Base-by-base conservation (phyloP, 495 filamentous ascomycete genomes). In the Astrocystis sublimbata region DNA sequence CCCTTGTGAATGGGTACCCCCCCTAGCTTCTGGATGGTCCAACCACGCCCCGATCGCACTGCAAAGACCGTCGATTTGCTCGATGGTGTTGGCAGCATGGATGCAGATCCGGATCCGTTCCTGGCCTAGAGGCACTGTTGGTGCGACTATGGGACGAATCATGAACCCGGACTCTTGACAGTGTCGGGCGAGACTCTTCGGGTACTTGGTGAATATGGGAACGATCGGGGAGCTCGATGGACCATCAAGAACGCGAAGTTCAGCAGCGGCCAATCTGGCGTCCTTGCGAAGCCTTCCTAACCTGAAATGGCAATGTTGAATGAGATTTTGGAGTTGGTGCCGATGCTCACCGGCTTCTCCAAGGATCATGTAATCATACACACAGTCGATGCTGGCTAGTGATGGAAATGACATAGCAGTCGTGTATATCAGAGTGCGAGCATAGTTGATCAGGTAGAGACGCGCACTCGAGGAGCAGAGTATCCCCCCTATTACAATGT, bases 391-490 rank as follows among this genome's bases (percentile, higher is more conserved):
- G 45, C 75, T 78, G 6, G 73, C 79, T 26, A 88, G 69, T 1
- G 78, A 69, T 2, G 85, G 81, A 42, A 82, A 84, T 3, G 80
- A 73, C 78, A 86, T 79, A 33, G 78, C 76, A 0, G 86, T 88
- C 0, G 83, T 85, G 66, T 88, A 88, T 30, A 88, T 86, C 17
- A 88, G 69, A 2, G 77, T 79, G 13, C 83, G 78, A 17, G 85
- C 83, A 61, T 88, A 88, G 65, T 88, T 88, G 68, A 88, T 81
- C 26, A 88, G 72, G 60, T 87, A 87, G n/a, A 76, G 62, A 30
- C 83, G 76, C 0, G 81, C 73, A 2, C 77, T 41, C 0, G 77
- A 69, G 2, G 79, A 77, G 53, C 80, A 89, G 19, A 83, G 70
- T 13, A 81, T 65, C 13, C 76, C 75, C 24, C 78, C 78, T 81